Evolutionary conservation across 1,284 basidiomycete species (phyloP).

Genomic region (Ceratorhiza oryzae-sativae): DNA sequence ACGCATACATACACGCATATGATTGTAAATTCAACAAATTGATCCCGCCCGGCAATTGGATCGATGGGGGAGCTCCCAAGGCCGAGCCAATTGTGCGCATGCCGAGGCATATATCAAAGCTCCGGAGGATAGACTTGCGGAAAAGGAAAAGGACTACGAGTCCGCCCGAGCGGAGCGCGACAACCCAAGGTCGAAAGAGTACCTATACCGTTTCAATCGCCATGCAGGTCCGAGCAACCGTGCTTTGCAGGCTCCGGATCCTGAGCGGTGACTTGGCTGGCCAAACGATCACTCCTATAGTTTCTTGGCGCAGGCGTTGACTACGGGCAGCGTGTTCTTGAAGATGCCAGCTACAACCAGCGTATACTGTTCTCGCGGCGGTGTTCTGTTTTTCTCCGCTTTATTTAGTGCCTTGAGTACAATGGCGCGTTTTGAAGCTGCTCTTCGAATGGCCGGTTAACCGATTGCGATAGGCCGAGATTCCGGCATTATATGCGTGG

Average conservation of each 20-base stretch:
- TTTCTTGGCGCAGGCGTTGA: neutral
- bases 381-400: constrained; percentile 57
- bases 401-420: constrained; percentile 52
- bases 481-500: neutral
- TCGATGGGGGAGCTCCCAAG: constrained; percentile 51
- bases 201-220: constrained; percentile 57
- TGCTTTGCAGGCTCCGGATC: constrained; percentile 70
- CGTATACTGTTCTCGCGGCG: constrained; percentile 77
- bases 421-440: neutral
- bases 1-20: no score
- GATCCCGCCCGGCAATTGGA: no score
- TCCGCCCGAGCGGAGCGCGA: constrained; percentile 63
- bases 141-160: constrained; percentile 51
- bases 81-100: constrained; percentile 55
- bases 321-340: neutral
- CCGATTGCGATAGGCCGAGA: neutral
- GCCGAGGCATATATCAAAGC: constrained; percentile 59
- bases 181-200: constrained; percentile 49
- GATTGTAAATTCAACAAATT: no score
- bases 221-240: constrained; percentile 70
- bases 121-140: constrained; percentile 54
- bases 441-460: neutral
- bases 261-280: constrained; percentile 62
- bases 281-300: constrained; percentile 41
- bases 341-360: neutral